Base-by-base conservation (phyloP, 2,329 filamentous ascomycete species). In the Fusarium sp. region DNA sequence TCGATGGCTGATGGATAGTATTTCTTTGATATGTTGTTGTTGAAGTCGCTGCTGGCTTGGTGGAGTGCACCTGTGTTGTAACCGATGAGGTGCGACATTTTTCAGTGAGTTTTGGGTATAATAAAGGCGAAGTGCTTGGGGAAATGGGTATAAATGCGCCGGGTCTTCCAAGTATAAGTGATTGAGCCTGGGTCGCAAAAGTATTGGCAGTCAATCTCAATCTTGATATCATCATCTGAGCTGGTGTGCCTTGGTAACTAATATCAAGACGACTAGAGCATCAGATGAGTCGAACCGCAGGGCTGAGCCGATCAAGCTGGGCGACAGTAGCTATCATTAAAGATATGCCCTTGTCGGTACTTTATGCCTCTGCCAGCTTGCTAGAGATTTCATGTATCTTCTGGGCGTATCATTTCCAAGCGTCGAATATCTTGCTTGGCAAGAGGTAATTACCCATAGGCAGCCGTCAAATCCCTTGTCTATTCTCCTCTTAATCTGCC, bases 21-120 rank as follows among this genome's bases (percentile, higher is more conserved):
- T 28, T 33, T 42, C 5, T 33, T 26, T 24, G 38, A 17, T 35
- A 57, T 38, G 36, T 65, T 51, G 22, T 47, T 31, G 47, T 71
- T 70, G n/a, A 56, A 20, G 15, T 48, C 42, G 6, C 44, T 44
- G 28, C 56, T 64, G 48, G 62, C 47, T 22, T 48, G 35, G 11
- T 75, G 73, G 26, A 75, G 73, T 20, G 54, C 39, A 6, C 35
- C 48, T n/a, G 55, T 24, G 15, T 75, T 66, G 13, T 67, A 65
- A 26, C 60, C 63, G 66, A 75, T 63, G 18, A 75, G 28, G 18
- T 75, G 67, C 7, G 73, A 75, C 72, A 75, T 75, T 41, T 26
- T 49, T 24, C 4, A 42, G 39, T 36, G 17, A 24, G 20, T 15
- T 12, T 15, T 18, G 12, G n/a, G 36, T 65, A 28, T 60, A 7